Percentiles rank a stretch among this genome's conserved stretches.
These are phyloP conservation scores for Chaetomium tenue DNA, from an alignment of 495 filamentous ascomycete genomes.

Conservation along the genomic window DNA sequence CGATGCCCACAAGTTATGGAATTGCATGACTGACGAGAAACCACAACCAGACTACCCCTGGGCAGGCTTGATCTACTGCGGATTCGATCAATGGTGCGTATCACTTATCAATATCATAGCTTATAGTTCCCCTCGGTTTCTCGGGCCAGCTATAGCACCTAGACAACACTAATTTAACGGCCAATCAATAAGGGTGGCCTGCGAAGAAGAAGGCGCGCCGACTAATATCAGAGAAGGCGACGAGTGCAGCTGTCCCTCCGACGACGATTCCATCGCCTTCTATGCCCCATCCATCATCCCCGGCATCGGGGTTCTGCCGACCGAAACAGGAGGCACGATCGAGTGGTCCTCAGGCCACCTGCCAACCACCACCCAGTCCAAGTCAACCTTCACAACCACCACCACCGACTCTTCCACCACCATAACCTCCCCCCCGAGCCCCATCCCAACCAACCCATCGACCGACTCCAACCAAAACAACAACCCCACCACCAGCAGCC, in stretches of 20 bases:
- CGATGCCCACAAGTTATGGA: neutral
- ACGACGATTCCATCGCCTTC: constrained; percentile 26
- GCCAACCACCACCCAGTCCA: constrained; percentile 15
- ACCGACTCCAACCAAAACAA: neutral
- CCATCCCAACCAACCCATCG: neutral
- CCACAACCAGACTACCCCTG: constrained; percentile 16
- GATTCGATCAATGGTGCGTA: constrained; percentile 25
- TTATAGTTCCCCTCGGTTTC: neutral
- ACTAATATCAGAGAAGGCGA: constrained; percentile 15
- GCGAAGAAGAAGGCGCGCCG: constrained; percentile 20
- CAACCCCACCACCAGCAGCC: neutral
- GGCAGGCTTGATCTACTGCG: constrained; percentile 34
- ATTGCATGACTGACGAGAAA: neutral
- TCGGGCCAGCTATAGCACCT: too few species aligned
- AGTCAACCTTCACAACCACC: neutral
- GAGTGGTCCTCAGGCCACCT: constrained; percentile 29
- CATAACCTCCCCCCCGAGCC: neutral
- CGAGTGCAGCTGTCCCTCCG: constrained; percentile 28
- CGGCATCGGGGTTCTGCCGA: constrained; percentile 31
- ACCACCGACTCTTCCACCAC: neutral
- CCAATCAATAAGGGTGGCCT: constrained; percentile 18
- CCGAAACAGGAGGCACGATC: constrained; percentile 28
- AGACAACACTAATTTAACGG: neutral
- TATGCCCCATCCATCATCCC: constrained; percentile 23
- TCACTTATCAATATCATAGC: constrained; percentile 16